Percentiles rank a stretch among this genome's conserved stretches.
Evolutionary conservation across 176 grass and related monocot species (phyloP).

Genomic region (Hsuehochloa calcarea): DNA sequence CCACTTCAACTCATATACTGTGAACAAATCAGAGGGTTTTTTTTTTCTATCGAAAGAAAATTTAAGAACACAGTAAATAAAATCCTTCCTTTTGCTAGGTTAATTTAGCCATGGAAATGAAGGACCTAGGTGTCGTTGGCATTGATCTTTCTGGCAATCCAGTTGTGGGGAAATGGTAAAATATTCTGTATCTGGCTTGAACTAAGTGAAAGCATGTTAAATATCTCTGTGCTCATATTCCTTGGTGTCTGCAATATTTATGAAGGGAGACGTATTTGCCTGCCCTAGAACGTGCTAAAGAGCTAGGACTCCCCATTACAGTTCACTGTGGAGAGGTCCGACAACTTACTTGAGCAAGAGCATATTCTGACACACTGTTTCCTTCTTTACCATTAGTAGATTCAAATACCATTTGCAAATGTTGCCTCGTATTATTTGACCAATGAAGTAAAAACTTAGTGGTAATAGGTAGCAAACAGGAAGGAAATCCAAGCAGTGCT

Average conservation of each 20-base stretch:
- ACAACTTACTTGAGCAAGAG: background rate
- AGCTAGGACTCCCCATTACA: conserved; percentile 76
- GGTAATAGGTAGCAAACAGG: conserved; percentile 69
- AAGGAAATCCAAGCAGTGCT: conserved; percentile 83
- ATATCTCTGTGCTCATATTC: conserved; percentile 23
- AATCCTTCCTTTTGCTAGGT: conserved; percentile 45
- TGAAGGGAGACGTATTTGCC: conserved; percentile 85
- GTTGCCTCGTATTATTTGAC: conserved; percentile 27
- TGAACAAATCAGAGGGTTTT: background rate
- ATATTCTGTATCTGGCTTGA: background rate
- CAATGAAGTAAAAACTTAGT: conserved; percentile 46
- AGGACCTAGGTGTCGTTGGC: conserved; percentile 78
- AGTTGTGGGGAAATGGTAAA: conserved; percentile 85
- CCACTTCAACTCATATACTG: conserved; percentile 3
- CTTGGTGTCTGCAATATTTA: background rate
- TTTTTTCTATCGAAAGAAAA: background rate
- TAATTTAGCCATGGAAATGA: conserved; percentile 91
- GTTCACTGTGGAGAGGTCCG: conserved; percentile 92
- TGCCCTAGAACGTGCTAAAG: conserved; percentile 74
- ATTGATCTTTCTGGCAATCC: conserved; percentile 97
- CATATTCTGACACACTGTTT: conserved; percentile 1
- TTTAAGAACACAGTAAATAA: background rate
- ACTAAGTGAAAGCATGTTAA: conserved; percentile 8
- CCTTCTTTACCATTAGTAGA: conserved; percentile 1
- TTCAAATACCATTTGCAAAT: conserved; percentile 13